Evolutionary conservation across 2,329 filamentous ascomycete species (phyloP), one percentile per base, ranked within the genome.

Genomic region (Cercospora nicotianae): DNA sequence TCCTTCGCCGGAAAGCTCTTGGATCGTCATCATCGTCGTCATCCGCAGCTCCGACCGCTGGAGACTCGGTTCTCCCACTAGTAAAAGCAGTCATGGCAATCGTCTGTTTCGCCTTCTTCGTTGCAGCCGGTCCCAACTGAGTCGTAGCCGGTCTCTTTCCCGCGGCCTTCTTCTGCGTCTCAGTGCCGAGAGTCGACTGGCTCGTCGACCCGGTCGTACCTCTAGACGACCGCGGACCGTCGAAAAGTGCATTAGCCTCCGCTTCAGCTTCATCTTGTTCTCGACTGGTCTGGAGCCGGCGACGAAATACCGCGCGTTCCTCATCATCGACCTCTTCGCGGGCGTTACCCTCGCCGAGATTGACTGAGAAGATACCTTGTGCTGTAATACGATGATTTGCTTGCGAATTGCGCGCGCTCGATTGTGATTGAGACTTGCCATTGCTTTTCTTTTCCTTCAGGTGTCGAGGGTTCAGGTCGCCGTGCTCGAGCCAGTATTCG

Each of bases 401-500:
- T 33, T 64, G 62, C 23, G 51, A 59, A n/a, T 18, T 36, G 18
- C 53, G 53, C n/a, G 57, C 51, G 53, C 72, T 70, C 5, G 67
- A 66, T 53, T 70, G 70, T 5, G 63, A 65, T 64, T 74, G 71
- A 31, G 70, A 69, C 63, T 73, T 68, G 45, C 23, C 33, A 16
- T 64, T 53, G 16, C 23, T 33, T 10, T 31, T 57, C 23, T 59
- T 64, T 10, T 59, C 31, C 10, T 64, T 64, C 48, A 64, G 20
- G 67, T 64, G 51, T 65, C 69, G 66, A 45, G 62, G 68, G 62
- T 73, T 71, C n/a, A 65, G 69, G n/a, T 69, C 69, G 20, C 65
- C 67, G n/a, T 59, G 60, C 74, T 65, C 90, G 86, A 91, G 83
- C 89, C 91, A 94, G 80, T 93, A 92, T 57, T 90, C 87, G 61